A percentile compares a stretch with the other conserved stretches of the same genome.
Conservation (phyloP, 331 rosid species). For the Dryas integrifolia region DNA sequence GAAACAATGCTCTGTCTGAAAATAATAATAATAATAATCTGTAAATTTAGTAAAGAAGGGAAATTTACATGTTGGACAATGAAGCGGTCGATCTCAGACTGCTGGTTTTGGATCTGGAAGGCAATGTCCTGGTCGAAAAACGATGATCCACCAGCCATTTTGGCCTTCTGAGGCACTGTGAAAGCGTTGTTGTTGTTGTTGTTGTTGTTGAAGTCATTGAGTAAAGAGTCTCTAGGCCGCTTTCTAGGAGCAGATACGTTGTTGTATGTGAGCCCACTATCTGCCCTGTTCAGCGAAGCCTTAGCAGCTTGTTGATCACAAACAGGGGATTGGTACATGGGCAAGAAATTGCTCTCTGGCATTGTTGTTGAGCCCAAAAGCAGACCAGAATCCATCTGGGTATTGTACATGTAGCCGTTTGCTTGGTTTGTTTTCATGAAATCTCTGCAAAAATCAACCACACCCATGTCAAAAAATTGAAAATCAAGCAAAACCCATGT, state of each 20-base stretch:
- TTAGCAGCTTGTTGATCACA: slow-evolving; percentile 38
- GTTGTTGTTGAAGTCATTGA: slow-evolving; percentile 8
- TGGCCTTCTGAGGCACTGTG: slow-evolving; percentile 13
- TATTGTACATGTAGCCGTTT: slow-evolving; percentile 26
- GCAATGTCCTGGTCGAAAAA: slow-evolving; percentile 30
- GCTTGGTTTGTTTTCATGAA: slow-evolving; percentile 33
- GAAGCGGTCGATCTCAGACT: slow-evolving; percentile 38
- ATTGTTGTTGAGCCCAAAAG: slow-evolving; percentile 29
- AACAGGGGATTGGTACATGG: slow-evolving; percentile 36
- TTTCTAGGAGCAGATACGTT: slow-evolving; percentile 35
- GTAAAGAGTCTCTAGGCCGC: slow-evolving; percentile 29
- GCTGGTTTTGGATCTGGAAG: slow-evolving; percentile 39
- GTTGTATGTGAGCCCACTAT: slow-evolving; percentile 62
- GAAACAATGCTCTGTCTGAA: neutral
- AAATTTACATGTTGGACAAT: slow-evolving; percentile 39
- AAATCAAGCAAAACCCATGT: neutral
- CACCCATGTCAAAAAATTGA: slow-evolving; percentile 3
- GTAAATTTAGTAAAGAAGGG: neutral
- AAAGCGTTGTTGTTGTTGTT: neutral
- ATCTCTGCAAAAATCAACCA: slow-evolving; percentile 39
- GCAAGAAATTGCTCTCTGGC: slow-evolving; percentile 34
- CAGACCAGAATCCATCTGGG: slow-evolving; percentile 37
- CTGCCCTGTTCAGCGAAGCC: slow-evolving; percentile 46
- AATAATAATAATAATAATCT: too few relatives aligned
- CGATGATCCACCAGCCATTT: neutral